A percentile compares a stretch with the other conserved stretches of the same genome.
Conservation (phyloP, 345 rosid species). For the Durio zibethinus region DNA sequence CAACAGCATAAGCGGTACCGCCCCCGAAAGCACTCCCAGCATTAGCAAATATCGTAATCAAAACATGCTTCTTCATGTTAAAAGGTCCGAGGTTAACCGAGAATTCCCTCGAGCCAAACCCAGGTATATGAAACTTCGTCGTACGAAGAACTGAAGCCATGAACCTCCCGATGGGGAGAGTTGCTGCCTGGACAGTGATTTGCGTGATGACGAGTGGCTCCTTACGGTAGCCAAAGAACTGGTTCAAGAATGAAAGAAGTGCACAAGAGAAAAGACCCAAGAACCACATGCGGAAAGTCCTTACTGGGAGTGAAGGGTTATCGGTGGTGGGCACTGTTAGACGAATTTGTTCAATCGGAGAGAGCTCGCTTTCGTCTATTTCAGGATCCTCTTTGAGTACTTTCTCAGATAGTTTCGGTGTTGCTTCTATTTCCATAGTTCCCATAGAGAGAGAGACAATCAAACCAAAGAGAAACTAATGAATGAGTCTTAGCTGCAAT, state of each 20-base stretch:
- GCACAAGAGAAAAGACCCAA: slow-evolving; percentile 48
- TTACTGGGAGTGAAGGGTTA: slow-evolving; percentile 50
- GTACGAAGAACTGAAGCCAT: slow-evolving; percentile 38
- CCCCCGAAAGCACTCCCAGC: slow-evolving; percentile 48
- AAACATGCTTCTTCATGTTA: slow-evolving; percentile 43
- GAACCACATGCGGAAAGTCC: slow-evolving; percentile 64
- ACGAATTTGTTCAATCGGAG: slow-evolving; percentile 55
- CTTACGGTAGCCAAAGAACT: slow-evolving; percentile 55
- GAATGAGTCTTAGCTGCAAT: too few species aligned
- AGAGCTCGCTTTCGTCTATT: slow-evolving; percentile 33
- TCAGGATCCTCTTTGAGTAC: neutral
- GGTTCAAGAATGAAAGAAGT: slow-evolving; percentile 59
- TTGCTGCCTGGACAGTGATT: slow-evolving; percentile 56
- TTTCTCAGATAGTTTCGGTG: neutral
- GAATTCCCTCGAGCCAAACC: slow-evolving; percentile 29
- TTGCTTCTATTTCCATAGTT: slow-evolving; percentile 8
- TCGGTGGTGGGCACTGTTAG: slow-evolving; percentile 51
- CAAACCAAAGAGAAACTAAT: too few species aligned
- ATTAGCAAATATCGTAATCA: slow-evolving; percentile 50
- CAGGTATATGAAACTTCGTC: slow-evolving; percentile 34
- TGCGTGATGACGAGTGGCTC: slow-evolving; percentile 48
- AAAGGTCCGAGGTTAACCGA: slow-evolving; percentile 49
- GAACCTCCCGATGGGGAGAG: slow-evolving; percentile 47
- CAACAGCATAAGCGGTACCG: slow-evolving; percentile 49
- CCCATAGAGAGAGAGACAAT: slow-evolving; percentile 11